phyloP scores from a whole-genome alignment of 106 monocot genomes.

The Dioscorea dumetorum region DNA sequence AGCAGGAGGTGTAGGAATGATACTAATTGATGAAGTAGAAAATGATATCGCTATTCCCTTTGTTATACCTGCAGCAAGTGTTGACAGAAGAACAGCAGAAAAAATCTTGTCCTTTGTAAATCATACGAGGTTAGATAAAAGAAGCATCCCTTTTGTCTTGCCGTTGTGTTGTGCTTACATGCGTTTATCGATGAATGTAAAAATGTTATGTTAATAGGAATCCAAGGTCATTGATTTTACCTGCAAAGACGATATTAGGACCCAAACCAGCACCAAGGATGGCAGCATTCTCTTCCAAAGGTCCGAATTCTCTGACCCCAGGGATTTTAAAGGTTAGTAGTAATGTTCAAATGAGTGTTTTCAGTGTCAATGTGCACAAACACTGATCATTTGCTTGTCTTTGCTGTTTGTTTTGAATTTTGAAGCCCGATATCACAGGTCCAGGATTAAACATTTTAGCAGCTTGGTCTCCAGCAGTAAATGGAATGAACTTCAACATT shows the following conservation, averaged over 20 bases:
- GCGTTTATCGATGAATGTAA: neutral
- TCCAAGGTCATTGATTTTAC: slow-evolving; percentile 50
- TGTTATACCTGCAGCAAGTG: slow-evolving; percentile 53
- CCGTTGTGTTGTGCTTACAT: neutral
- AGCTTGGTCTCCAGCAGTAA: slow-evolving; percentile 77
- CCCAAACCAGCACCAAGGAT: slow-evolving; percentile 52
- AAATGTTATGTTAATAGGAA: slow-evolving; percentile 24
- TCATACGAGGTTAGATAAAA: slow-evolving; percentile 47
- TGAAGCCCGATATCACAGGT: slow-evolving; percentile 80
- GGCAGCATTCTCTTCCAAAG: slow-evolving; percentile 83
- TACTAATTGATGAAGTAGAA: slow-evolving; percentile 67
- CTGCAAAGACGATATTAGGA: slow-evolving; percentile 50
- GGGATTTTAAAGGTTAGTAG: slow-evolving; percentile 72
- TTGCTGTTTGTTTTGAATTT: neutral
- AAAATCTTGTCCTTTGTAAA: slow-evolving; percentile 67
- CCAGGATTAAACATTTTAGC: slow-evolving; percentile 90
- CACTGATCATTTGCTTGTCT: neutral
- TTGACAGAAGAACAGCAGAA: slow-evolving; percentile 40
- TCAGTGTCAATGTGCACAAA: no score
- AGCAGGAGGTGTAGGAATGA: slow-evolving; percentile 86
- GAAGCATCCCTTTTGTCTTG: neutral
- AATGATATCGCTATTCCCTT: slow-evolving; percentile 68
- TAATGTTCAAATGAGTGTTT: no score
- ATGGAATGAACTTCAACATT: slow-evolving; percentile 59
- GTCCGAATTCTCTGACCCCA: slow-evolving; percentile 78